These are phyloP conservation scores for Suillus ampliporus DNA, from an alignment of 768 basidiomycete genomes.

Conservation along the genomic window DNA sequence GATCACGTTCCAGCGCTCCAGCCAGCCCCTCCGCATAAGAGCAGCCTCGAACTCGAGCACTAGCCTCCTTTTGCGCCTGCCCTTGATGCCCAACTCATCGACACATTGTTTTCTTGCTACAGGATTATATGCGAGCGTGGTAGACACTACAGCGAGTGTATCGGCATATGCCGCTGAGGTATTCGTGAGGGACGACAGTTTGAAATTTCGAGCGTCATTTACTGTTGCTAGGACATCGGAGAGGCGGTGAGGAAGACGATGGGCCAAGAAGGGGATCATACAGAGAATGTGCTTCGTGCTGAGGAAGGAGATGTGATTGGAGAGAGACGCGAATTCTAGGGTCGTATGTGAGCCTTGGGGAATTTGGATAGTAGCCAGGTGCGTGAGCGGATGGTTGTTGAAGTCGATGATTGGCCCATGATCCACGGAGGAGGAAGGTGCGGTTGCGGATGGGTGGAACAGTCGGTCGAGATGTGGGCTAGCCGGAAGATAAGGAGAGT, in stretches of 20 bases:
- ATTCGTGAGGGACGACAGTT: conserved; percentile 44
- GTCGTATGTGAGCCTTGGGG: conserved; percentile 23
- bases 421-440: conserved; percentile 6
- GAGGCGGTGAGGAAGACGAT: conserved; percentile 40
- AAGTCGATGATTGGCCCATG: conserved; percentile 27
- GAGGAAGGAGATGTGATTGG: conserved; percentile 39
- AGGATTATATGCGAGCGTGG: conserved; percentile 17
- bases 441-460: conserved; percentile 12
- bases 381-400: conserved; percentile 19
- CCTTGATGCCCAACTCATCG: conserved; percentile 35
- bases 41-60: conserved; percentile 57
- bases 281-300: conserved; percentile 47
- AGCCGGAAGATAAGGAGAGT: neutral
- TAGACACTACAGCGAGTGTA: conserved; percentile 17
- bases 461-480: conserved; percentile 18
- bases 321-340: conserved; percentile 47
- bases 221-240: conserved; percentile 44
- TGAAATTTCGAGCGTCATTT: conserved; percentile 23
- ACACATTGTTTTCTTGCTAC: conserved; percentile 18
- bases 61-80: conserved; percentile 55
- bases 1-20: conserved; percentile 51
- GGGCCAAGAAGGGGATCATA: conserved; percentile 49
- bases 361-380: conserved; percentile 17
- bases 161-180: conserved; percentile 42
- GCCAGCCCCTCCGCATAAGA: conserved; percentile 47